Percentiles rank a stretch among this genome's conserved stretches.
These are phyloP conservation scores for Malus hybrid DNA, from an alignment of 331 rosid genomes.

Conservation along the genomic window DNA sequence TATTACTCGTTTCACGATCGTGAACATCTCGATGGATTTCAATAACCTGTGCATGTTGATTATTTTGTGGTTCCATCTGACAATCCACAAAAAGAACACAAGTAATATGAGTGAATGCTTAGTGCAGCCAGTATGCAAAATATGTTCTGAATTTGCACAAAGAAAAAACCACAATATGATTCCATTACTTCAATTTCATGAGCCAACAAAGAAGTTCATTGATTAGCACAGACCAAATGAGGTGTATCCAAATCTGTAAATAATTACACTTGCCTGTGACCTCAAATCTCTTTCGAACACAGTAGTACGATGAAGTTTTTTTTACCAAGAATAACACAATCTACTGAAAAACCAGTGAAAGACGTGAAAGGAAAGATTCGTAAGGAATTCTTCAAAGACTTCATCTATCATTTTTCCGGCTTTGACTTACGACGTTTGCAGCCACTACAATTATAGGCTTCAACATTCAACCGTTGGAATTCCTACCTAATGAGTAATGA, in stretches of 20 bases:
- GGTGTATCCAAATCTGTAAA: background rate
- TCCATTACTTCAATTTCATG: background rate
- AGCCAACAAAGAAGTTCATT: background rate
- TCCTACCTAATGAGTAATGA: background rate
- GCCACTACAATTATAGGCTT: background rate
- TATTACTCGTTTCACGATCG: conserved; percentile 12
- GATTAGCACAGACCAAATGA: background rate
- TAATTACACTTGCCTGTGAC: background rate
- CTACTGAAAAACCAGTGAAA: background rate
- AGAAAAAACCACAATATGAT: background rate
- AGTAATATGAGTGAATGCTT: background rate
- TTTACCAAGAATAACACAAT: background rate
- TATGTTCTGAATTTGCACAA: background rate
- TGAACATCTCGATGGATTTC: conserved; percentile 36
- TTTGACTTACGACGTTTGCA: background rate
- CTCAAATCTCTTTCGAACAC: background rate
- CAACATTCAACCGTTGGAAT: background rate
- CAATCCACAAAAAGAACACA: background rate
- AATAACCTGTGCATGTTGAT: conserved; percentile 32
- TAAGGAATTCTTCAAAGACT: background rate
- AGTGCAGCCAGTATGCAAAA: background rate
- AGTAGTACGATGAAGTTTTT: background rate
- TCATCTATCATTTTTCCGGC: background rate
- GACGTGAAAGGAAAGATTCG: background rate
- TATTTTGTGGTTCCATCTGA: conserved; percentile 51